Evolutionary conservation across 441 rosid species (phyloP).

Genomic region (Rhodomyrtus psidioides): DNA sequence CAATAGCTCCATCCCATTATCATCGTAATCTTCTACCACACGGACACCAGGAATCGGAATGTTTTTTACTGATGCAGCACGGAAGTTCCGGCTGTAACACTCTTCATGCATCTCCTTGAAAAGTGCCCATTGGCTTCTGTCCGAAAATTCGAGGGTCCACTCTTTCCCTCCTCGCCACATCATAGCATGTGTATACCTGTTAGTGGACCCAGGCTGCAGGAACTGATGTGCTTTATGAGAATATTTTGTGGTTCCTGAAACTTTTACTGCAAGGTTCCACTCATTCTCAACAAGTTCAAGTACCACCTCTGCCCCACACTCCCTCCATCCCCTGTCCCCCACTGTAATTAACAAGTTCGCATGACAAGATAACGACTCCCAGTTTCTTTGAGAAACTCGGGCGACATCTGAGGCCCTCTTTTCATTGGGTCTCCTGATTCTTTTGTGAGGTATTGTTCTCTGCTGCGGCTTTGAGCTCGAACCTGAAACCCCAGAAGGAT

Average conservation of each 20-base stretch:
- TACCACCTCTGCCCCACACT: slow-evolving; percentile 56
- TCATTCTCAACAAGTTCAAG: slow-evolving; percentile 81
- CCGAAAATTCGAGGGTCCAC: slow-evolving; percentile 86
- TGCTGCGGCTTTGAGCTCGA: slow-evolving; percentile 40
- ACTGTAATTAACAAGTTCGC: slow-evolving; percentile 64
- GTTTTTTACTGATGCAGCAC: slow-evolving; percentile 77
- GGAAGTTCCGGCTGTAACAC: slow-evolving; percentile 70
- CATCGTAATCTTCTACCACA: slow-evolving; percentile 56
- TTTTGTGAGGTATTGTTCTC: slow-evolving; percentile 53
- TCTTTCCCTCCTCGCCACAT: slow-evolving; percentile 99
- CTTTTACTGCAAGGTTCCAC: slow-evolving; percentile 83
- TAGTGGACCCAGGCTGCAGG: slow-evolving; percentile 89
- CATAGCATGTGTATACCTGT: slow-evolving; percentile 93
- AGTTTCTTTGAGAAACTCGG: slow-evolving; percentile 44
- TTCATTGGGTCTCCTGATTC: slow-evolving; percentile 75
- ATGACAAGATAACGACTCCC: slow-evolving; percentile 62
- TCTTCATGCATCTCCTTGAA: slow-evolving; percentile 99
- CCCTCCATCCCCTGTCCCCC: slow-evolving; percentile 94
- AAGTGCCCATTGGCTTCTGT: slow-evolving; percentile 83
- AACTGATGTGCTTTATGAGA: slow-evolving; percentile 86
- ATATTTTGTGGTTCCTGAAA: slow-evolving; percentile 52
- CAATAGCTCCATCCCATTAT: slow-evolving; percentile 31
- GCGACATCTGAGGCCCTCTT: slow-evolving; percentile 49
- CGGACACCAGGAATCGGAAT: slow-evolving; percentile 92
- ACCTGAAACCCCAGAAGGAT: slow-evolving; percentile 66